phyloP scores from a whole-genome alignment of 805 yeast genomes.

The Starmerella tilneyi region DNA sequence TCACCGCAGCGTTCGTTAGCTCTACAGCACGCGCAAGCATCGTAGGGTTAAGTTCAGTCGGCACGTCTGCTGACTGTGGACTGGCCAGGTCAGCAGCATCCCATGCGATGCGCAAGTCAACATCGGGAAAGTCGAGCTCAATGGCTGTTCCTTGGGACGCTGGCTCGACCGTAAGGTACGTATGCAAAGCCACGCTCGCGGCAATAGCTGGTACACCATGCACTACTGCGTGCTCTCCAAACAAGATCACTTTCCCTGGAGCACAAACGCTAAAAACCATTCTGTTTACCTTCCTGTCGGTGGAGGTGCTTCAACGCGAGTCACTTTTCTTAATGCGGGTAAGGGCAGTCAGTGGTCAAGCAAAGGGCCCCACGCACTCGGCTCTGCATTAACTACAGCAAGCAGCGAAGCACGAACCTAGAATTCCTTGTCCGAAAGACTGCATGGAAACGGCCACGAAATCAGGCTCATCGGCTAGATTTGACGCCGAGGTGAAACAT shows the following conservation, averaged over 20 bases:
- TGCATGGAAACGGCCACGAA: no score
- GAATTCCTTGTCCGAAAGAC: no score
- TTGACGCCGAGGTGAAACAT: no score
- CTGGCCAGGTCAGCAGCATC: conserved; percentile 42
- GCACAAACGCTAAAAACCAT: conserved; percentile 63
- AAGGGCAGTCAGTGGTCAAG: no score
- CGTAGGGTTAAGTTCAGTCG: conserved; percentile 32
- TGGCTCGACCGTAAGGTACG: conserved; percentile 60
- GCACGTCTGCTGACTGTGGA: conserved; percentile 6
- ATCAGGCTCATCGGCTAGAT: no score
- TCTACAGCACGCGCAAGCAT: conserved; percentile 50
- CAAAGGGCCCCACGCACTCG: no score
- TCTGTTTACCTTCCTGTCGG: background rate
- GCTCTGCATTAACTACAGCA: no score
- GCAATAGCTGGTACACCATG: conserved; percentile 91
- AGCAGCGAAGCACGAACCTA: no score
- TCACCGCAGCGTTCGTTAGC: conserved; percentile 31
- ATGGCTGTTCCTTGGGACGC: conserved; percentile 36
- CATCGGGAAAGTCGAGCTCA: conserved; percentile 73
- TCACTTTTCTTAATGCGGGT: background rate
- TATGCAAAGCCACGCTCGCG: conserved; percentile 79
- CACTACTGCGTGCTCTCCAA: conserved; percentile 96
- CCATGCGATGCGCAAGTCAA: conserved; percentile 59
- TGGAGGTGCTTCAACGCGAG: background rate
- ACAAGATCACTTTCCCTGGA: conserved; percentile 91